Evolutionary conservation across 257 asterid genomes (phyloP).

Genomic region (Gardenia jasminoides): DNA sequence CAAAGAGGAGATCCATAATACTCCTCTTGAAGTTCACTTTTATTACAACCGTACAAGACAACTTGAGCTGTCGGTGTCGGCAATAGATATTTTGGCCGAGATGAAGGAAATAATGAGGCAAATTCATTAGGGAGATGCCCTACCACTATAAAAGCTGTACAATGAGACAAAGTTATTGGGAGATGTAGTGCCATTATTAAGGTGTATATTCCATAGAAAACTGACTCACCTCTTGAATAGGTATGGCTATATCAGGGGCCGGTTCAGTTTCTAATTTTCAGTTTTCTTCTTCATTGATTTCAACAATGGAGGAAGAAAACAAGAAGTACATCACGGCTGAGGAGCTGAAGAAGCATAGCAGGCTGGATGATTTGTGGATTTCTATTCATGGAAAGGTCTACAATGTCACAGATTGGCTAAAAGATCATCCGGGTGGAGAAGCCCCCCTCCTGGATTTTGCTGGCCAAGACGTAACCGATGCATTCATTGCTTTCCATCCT

Average conservation of each 20-base stretch:
- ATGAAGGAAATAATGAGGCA: too few relatives aligned
- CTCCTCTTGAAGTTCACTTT: too few relatives aligned
- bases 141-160: too few relatives aligned
- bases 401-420: constrained; percentile 40
- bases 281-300: too few relatives aligned
- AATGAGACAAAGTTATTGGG: too few relatives aligned
- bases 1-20: too few relatives aligned
- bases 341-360: constrained; percentile 36
- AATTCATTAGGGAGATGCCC: too few relatives aligned
- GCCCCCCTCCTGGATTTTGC: constrained; percentile 32
- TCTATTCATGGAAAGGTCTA: constrained; percentile 46
- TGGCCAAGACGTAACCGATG: constrained; percentile 53
- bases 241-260: neutral
- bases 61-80: too few relatives aligned
- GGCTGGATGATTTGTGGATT: constrained; percentile 39
- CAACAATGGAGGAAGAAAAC: constrained; percentile 20
- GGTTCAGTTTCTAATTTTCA: neutral
- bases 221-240: neutral
- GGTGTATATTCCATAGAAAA: too few relatives aligned
- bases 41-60: too few relatives aligned
- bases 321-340: constrained; percentile 36
- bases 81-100: too few relatives aligned
- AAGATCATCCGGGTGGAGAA: constrained; percentile 48
- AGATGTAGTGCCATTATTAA: too few relatives aligned
- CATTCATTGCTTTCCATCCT: constrained; percentile 53